Percentiles rank a stretch among this genome's conserved stretches.
phyloP scores from a whole-genome alignment of 1,284 basidiomycete genomes.

The Inonotus hispidus region DNA sequence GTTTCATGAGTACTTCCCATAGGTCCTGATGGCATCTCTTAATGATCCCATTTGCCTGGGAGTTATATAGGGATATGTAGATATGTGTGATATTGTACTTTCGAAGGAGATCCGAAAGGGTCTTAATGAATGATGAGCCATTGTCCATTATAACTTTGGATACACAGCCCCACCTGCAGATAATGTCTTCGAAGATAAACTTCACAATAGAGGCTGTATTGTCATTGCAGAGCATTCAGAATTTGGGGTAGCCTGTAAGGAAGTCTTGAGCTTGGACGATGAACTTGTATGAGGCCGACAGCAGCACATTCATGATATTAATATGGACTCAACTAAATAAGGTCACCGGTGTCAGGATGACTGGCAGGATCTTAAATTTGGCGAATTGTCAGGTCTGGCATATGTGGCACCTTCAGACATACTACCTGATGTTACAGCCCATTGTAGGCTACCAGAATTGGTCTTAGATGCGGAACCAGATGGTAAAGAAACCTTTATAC shows the following conservation, averaged over 20 bases:
- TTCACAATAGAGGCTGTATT: slow-evolving; percentile 20
- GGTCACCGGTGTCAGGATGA: no score
- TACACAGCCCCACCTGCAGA: slow-evolving; percentile 28
- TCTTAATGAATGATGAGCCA: slow-evolving; percentile 23
- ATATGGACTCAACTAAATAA: no score
- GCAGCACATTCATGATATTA: no score
- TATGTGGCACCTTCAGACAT: slow-evolving; percentile 32
- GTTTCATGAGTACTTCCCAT: no score
- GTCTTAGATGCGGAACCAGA: not conserved
- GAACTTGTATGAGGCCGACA: no score
- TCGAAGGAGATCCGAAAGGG: no score
- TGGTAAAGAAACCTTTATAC: slow-evolving; percentile 24
- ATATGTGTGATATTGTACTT: no score
- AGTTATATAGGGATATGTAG: no score
- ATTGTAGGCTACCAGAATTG: slow-evolving; percentile 29
- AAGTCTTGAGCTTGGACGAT: slow-evolving; percentile 28
- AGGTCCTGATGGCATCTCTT: no score
- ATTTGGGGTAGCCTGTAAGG: slow-evolving; percentile 24
- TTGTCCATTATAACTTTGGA: slow-evolving; percentile 31
- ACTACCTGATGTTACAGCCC: slow-evolving; percentile 28
- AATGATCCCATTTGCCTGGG: no score
- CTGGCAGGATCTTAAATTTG: no score
- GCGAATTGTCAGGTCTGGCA: no score
- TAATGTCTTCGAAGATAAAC: slow-evolving; percentile 25
- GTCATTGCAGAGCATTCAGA: slow-evolving; percentile 18